Conservation (phyloP, 352 stramenopile species). For the Phytophthora ramorum region DNA sequence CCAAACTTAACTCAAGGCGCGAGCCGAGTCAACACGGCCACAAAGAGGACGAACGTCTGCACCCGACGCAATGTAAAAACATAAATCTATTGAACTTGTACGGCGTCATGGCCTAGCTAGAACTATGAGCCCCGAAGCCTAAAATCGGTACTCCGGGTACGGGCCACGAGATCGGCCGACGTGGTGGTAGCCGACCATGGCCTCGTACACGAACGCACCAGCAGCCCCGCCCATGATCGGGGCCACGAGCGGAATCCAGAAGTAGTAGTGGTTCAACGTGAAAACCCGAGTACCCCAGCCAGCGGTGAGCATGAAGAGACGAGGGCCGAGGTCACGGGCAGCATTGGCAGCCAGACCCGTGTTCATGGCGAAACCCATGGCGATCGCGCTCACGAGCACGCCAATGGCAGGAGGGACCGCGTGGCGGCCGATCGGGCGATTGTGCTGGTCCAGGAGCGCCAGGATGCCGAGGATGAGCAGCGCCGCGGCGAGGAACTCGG, state of each 20-base stretch:
- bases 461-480: slow-evolving; percentile 75
- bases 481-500: slow-evolving; percentile 44
- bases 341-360: slow-evolving; percentile 81
- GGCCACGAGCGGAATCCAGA: slow-evolving; percentile 60
- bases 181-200: slow-evolving; percentile 66
- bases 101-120: not conserved
- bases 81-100: slow-evolving; percentile 21
- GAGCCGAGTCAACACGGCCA: too few species aligned
- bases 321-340: slow-evolving; percentile 71
- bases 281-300: slow-evolving; percentile 78
- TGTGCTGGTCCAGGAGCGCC: slow-evolving; percentile 72
- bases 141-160: slow-evolving; percentile 34
- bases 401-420: slow-evolving; percentile 79
- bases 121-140: not conserved
- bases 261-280: slow-evolving; percentile 53
- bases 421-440: slow-evolving; percentile 70
- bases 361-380: slow-evolving; percentile 83
- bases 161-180: slow-evolving; percentile 34
- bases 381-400: slow-evolving; percentile 76
- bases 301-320: slow-evolving; percentile 66
- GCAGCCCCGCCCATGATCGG: slow-evolving; percentile 64
- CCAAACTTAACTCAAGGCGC: too few species aligned
- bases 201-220: slow-evolving; percentile 66
- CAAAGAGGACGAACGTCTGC: too few species aligned
- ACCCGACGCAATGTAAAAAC: slow-evolving; percentile 1